These are phyloP conservation scores for Strobilomyces confusus DNA, from an alignment of 768 basidiomycete genomes.

Conservation along the genomic window DNA sequence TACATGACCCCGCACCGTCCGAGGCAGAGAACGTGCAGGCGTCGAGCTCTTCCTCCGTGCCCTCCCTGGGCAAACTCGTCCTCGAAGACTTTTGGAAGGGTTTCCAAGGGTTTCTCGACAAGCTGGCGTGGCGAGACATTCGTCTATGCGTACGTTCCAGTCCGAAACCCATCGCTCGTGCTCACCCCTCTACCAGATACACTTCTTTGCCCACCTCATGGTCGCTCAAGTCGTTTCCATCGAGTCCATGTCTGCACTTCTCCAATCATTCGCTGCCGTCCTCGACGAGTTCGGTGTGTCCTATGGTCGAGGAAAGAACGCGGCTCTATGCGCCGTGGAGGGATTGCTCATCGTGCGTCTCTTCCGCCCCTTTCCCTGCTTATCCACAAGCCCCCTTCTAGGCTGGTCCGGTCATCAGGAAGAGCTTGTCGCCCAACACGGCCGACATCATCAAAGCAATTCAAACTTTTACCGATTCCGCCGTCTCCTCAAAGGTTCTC, in stretches of 20 bases:
- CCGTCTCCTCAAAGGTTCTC: conserved; percentile 53
- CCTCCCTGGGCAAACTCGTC: conserved; percentile 63
- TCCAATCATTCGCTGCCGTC: conserved; percentile 82
- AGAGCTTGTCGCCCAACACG: conserved; percentile 54
- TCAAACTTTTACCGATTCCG: conserved; percentile 64
- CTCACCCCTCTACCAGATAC: conserved; percentile 53
- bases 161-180: neutral
- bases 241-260: conserved; percentile 73
- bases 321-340: conserved; percentile 78
- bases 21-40: conserved; percentile 31
- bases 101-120: conserved; percentile 86
- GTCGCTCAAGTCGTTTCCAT: conserved; percentile 70
- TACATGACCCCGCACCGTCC: conserved; percentile 46
- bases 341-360: conserved; percentile 65
- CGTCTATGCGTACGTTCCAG: conserved; percentile 68
- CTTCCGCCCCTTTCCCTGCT: neutral
- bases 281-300: conserved; percentile 89
- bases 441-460: conserved; percentile 69
- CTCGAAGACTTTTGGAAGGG: conserved; percentile 90
- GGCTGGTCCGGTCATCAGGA: conserved; percentile 67
- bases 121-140: conserved; percentile 86
- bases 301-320: conserved; percentile 76
- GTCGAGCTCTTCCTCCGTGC: conserved; percentile 27
- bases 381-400: conserved; percentile 24
- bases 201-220: conserved; percentile 88